Evolutionary conservation across 164 flowering plant genomes (phyloP).

Genomic region (Kalanchoe fedtschenkoi): DNA sequence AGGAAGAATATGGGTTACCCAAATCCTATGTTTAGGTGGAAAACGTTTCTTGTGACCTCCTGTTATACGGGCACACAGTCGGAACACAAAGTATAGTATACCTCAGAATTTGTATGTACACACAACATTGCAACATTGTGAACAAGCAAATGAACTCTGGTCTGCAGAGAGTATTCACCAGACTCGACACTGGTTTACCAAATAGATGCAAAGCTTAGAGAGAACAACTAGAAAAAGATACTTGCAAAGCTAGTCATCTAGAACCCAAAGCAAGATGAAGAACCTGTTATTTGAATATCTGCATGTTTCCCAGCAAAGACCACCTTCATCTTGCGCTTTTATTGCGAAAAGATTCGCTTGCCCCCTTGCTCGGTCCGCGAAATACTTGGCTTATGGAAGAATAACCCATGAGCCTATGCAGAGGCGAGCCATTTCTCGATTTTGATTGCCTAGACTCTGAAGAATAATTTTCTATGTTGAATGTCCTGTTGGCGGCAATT

Average conservation of each 20-base stretch:
- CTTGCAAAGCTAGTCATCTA: too few relatives aligned
- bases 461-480: slow-evolving; percentile 11
- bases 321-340: neutral
- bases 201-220: too few relatives aligned
- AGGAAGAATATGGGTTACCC: too few relatives aligned
- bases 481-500: neutral
- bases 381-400: slow-evolving; percentile 43
- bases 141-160: too few relatives aligned
- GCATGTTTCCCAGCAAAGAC: neutral
- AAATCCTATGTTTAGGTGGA: too few relatives aligned
- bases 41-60: neutral
- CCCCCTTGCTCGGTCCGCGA: neutral
- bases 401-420: slow-evolving; percentile 78
- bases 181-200: too few relatives aligned
- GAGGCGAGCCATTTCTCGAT: slow-evolving; percentile 31
- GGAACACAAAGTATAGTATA: neutral
- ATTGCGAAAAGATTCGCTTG: neutral
- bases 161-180: too few relatives aligned
- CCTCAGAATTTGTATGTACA: neutral
- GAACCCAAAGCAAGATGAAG: neutral
- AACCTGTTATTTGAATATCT: too few relatives aligned
- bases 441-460: slow-evolving; percentile 22
- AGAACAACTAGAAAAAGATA: neutral
- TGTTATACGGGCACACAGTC: neutral
- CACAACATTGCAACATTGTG: neutral